Evolutionary conservation across 2,329 filamentous ascomycete species (phyloP), one percentile per base, ranked within the genome.

Genomic region (Diaporthe sp.): DNA sequence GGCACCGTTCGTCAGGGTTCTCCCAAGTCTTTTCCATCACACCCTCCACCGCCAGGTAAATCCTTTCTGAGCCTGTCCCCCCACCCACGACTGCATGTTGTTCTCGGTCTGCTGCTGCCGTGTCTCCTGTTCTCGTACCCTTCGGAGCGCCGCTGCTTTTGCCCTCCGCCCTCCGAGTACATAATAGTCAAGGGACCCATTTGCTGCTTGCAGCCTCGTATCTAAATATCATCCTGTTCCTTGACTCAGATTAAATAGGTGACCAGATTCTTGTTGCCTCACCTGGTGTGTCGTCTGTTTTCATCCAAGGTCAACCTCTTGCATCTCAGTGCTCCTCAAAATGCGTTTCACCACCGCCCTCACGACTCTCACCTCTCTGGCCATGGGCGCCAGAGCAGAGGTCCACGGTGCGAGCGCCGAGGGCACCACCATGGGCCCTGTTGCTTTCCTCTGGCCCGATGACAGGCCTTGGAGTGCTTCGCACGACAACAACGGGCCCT

Each of bases 361-460:
- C 17, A 46, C 62, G 28, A 49, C 42, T 22, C 15, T 76, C 10
- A 8, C 22, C 31, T 34, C 55, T 31, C 13, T 73, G 25, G 57
- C 65, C 25, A 49, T 57, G 46, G 31, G n/a, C 10, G 62, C 57
- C 25, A 17, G 46, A 12, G 75, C 71, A 25, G 71, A 72, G 28
- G 58, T 67, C 15, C 75, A 76, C 28, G 83, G 82, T 9, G 75
- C 82, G 25, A 79, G 79, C 37, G 76, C 76, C 6, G 79, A 82
- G 71, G 82, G 82, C 15, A 80, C 79, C n/a, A 71, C 80, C 34
- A 90, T 90, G 87, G 89, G 88, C 8, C 88, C 88, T 2, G 88
- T 88, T 19, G 88, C 88, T 31, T 89, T 91, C 79, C 81, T 91
- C 72, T 91, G 89, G 89, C 89, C 89, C 0, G 80, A 83, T 2